Evolutionary conservation across 2,329 filamentous ascomycete genomes (phyloP), one percentile per base, ranked within the genome.

Genomic region (Sclerotinia glacialis): DNA sequence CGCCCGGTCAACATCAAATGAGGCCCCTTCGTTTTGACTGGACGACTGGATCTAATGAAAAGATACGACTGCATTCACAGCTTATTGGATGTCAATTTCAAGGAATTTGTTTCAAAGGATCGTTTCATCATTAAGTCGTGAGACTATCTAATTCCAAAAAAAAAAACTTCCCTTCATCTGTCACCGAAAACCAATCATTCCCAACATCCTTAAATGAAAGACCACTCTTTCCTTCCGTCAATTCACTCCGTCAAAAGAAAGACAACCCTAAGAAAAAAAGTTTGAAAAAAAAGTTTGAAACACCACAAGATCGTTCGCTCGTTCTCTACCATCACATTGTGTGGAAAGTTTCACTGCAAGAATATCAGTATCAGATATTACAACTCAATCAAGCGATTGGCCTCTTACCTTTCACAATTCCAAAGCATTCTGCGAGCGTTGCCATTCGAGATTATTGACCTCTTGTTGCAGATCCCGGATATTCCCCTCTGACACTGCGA

Each of bases 401-500:
- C 55, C 26, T 50, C 53, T 60, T 56, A 53, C 53, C 64, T 54
- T 62, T 60, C 59, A 61, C 46, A 68, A 52, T 18, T 49, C 56
- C 37, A 66, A 11, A 28, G 56, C 58, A 55, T 62, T 63, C 40
- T 63, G 58, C 42, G 28, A 28, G 40, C 58, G 56, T 63, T 66
- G 56, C 58, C 58, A 63, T 46, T 66, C 46, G 42, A 88, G 80
- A 60, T 78, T 79, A 53, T 78, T 67, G 71, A 88, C 83, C 77
- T 93, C 89, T 68, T 78, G 79, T 70, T 82, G 75, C 70, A 96
- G 84, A 66, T 88, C 84, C 55, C 79, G 76, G 77, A 94, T 91
- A 73, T 93, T 91, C 64, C 80, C 79, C 71, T 89, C 83, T 68
- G 93, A 86, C 71, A 86, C 85, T 76, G 88, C 86, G 76, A 96